Conservation (phyloP, 306 rosid genomes). For the Glycine tomentella region DNA sequence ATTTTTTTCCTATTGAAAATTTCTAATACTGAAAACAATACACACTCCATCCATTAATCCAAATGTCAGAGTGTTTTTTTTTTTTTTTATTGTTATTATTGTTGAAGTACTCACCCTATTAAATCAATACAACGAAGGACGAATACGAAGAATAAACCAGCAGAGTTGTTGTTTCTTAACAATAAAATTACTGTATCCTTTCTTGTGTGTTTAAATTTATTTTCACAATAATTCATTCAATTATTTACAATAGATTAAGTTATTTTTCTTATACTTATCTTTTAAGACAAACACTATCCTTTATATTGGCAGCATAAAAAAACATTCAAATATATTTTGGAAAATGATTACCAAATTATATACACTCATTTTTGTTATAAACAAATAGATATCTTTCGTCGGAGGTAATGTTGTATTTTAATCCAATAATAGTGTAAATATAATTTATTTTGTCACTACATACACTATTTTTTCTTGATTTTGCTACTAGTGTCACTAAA, state of each 20-base stretch:
- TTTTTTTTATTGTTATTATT: too few relatives aligned
- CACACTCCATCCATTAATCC: neutral
- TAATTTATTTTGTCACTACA: too few relatives aligned
- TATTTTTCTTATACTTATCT: neutral
- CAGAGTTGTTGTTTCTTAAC: neutral
- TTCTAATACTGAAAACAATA: too few relatives aligned
- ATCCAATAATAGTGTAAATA: too few relatives aligned
- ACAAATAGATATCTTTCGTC: too few relatives aligned
- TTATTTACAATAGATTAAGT: neutral
- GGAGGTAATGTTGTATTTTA: too few relatives aligned
- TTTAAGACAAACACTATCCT: neutral
- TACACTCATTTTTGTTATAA: too few relatives aligned
- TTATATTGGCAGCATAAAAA: neutral
- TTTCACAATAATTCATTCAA: neutral
- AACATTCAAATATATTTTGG: neutral
- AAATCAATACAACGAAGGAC: neutral
- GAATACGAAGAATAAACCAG: neutral
- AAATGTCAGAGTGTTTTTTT: too few relatives aligned
- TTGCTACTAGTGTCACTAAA: too few relatives aligned
- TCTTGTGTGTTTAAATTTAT: neutral
- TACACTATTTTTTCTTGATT: too few relatives aligned
- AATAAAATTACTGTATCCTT: neutral
- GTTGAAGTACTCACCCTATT: too few relatives aligned
- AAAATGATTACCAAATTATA: neutral
- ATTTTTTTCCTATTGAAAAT: too few relatives aligned